Percentiles rank a stretch among this genome's conserved stretches.
phyloP scores from a whole-genome alignment of 768 basidiomycete genomes.

The Rubroboletus satanas region DNA sequence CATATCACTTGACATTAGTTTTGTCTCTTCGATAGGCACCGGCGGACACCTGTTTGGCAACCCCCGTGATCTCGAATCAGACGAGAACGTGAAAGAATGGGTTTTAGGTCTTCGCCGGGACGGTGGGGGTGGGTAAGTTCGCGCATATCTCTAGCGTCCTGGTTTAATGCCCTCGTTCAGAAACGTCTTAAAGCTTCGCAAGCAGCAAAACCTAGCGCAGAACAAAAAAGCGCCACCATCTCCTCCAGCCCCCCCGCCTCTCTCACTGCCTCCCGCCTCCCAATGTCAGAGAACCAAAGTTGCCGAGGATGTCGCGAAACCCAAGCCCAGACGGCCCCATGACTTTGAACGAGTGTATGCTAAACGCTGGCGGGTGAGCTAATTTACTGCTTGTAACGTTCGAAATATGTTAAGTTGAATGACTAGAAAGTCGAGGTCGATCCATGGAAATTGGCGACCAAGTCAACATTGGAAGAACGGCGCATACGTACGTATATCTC shows the following conservation, averaged over 20 bases:
- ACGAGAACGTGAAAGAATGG: constrained; percentile 47
- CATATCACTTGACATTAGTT: constrained; percentile 53
- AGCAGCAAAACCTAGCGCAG: constrained; percentile 27
- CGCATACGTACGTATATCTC: constrained; percentile 9
- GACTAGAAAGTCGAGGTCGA: constrained; percentile 12
- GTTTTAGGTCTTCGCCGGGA: constrained; percentile 48
- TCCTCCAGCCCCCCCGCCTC: constrained; percentile 8
- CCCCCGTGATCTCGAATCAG: constrained; percentile 44
- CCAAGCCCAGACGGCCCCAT: constrained; percentile 5
- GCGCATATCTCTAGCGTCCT: not conserved
- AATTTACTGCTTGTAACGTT: not conserved
- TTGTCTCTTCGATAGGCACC: constrained; percentile 41
- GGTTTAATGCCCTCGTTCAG: constrained; percentile 21
- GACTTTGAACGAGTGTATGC: constrained; percentile 14
- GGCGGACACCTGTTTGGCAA: constrained; percentile 44
- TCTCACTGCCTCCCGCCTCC: not conserved
- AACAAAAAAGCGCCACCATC: constrained; percentile 2
- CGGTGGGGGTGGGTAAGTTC: constrained; percentile 60
- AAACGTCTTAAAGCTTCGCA: constrained; percentile 46
- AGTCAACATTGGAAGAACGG: constrained; percentile 5
- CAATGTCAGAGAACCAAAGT: not conserved
- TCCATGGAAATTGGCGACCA: constrained; percentile 13
- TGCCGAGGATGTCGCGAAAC: constrained; percentile 1
- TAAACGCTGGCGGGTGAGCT: constrained; percentile 28
- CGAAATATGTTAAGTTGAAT: not conserved